Evolutionary conservation across 1,139 yeast species (phyloP).

Genomic region (Nakaseomyces kungkrabaensis): DNA sequence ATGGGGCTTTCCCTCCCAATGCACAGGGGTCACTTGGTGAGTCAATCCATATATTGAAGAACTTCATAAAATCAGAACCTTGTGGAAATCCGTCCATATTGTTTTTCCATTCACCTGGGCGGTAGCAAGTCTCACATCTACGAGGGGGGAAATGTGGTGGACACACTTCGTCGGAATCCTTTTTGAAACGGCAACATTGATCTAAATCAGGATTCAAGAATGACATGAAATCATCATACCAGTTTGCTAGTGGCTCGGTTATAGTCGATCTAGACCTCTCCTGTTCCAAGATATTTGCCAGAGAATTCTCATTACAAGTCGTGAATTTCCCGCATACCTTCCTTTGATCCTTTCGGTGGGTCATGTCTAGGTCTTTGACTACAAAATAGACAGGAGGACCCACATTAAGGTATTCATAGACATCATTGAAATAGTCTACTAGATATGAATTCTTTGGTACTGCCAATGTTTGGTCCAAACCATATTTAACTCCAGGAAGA

Average conservation of each 20-base stretch:
- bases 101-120: constrained; percentile 52
- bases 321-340: constrained; percentile 80
- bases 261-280: constrained; percentile 68
- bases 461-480: constrained; percentile 84
- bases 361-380: constrained; percentile 53
- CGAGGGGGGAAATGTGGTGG: constrained; percentile 60
- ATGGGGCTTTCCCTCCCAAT: constrained; percentile 91
- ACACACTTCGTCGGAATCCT: constrained; percentile 45
- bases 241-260: constrained; percentile 74
- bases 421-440: constrained; percentile 67
- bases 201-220: constrained; percentile 83
- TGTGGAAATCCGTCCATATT: constrained; percentile 81
- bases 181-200: constrained; percentile 70
- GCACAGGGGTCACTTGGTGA: constrained; percentile 89
- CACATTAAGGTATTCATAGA: constrained; percentile 61
- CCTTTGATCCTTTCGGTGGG: constrained; percentile 53
- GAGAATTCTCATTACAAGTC: constrained; percentile 66
- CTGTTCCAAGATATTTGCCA: constrained; percentile 78
- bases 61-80: constrained; percentile 61
- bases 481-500: constrained; percentile 61
- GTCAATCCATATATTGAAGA: constrained; percentile 71
- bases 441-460: constrained; percentile 76
- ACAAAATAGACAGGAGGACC: constrained; percentile 93
- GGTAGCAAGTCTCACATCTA: constrained; percentile 64
- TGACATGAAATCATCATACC: constrained; percentile 84